phyloP scores from a whole-genome alignment of 441 rosid genomes.

The Kokia cookei region DNA sequence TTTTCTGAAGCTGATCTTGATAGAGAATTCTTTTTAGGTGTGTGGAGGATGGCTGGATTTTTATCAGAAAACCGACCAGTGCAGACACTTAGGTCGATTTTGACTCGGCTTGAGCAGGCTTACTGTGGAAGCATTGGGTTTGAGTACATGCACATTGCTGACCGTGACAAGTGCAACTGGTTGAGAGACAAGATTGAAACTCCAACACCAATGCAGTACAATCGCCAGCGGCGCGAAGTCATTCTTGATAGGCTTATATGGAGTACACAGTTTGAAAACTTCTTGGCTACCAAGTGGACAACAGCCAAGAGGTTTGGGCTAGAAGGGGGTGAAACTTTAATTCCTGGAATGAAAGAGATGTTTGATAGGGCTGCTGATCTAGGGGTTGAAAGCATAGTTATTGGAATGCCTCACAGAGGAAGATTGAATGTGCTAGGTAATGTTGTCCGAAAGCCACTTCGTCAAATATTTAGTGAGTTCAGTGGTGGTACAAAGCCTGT shows the following conservation, averaged over 20 bases:
- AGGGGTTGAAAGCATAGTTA: slow-evolving; percentile 93
- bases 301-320: slow-evolving; percentile 97
- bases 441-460: slow-evolving; percentile 88
- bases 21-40: slow-evolving; percentile 91
- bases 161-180: slow-evolving; percentile 89
- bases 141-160: slow-evolving; percentile 97
- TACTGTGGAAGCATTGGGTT: slow-evolving; percentile 92
- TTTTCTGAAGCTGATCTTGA: slow-evolving; percentile 93
- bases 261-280: slow-evolving; percentile 96
- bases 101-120: slow-evolving; percentile 91
- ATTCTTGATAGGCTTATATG: slow-evolving; percentile 87
- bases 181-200: slow-evolving; percentile 95
- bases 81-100: slow-evolving; percentile 81
- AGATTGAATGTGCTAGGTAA: slow-evolving; percentile 91
- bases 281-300: slow-evolving; percentile 92
- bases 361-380: slow-evolving; percentile 93
- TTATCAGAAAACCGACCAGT: slow-evolving; percentile 95
- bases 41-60: slow-evolving; percentile 94
- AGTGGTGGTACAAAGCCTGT: slow-evolving; percentile 79
- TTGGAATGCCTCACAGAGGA: slow-evolving; percentile 99
- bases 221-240: slow-evolving; percentile 75
- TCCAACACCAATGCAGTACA: slow-evolving; percentile 76
- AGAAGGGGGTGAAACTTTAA: slow-evolving; percentile 95
- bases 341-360: slow-evolving; percentile 99
- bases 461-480: slow-evolving; percentile 92